phyloP scores from a whole-genome alignment of 2,329 filamentous ascomycete species.

The Zasmidium citrigriseum region DNA sequence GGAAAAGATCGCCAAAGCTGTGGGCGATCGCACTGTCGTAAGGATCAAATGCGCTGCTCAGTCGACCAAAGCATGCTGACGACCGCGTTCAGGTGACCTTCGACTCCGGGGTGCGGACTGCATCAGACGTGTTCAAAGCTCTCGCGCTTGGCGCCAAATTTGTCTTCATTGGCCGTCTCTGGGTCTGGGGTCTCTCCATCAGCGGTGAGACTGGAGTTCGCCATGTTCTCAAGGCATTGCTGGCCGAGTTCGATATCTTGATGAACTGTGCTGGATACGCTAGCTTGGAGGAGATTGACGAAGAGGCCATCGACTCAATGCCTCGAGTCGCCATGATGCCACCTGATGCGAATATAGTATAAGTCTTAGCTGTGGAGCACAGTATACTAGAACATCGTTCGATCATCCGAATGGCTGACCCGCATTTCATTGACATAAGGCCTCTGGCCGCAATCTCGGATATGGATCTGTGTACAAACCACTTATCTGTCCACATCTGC shows the following conservation, averaged over 20 bases:
- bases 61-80: constrained; percentile 44
- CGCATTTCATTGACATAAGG: no score
- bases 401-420: no score
- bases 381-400: no score
- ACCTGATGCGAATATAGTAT: no score
- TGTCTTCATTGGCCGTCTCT: constrained; percentile 62
- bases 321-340: no score
- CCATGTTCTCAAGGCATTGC: constrained; percentile 62
- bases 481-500: no score
- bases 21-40: neutral
- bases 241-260: constrained; percentile 64
- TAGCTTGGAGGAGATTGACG: constrained; percentile 55
- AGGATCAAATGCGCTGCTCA: constrained; percentile 16
- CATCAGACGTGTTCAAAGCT: constrained; percentile 62
- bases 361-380: no score
- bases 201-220: constrained; percentile 62
- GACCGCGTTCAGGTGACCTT: constrained; percentile 58
- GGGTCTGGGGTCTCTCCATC: constrained; percentile 61
- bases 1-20: constrained; percentile 58
- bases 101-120: constrained; percentile 60
- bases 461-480: no score
- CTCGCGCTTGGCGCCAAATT: constrained; percentile 63
- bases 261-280: constrained; percentile 61
- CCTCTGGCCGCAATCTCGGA: no score
- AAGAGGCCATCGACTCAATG: no score